Evolutionary conservation across 140 eudicot species (phyloP).

Genomic region (Erigeron philadelphicus): DNA sequence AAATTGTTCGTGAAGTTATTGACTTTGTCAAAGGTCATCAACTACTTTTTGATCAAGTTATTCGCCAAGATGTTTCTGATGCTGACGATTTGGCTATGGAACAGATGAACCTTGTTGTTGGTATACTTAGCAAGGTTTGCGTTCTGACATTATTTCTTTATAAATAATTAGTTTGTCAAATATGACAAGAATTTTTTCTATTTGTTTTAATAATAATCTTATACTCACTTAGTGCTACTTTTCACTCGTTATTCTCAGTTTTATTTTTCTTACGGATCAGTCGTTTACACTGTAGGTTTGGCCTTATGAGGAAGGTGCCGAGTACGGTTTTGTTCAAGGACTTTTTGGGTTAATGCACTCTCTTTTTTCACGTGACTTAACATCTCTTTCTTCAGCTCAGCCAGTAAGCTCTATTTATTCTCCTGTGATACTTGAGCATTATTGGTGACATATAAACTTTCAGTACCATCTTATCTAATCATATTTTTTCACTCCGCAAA

Average conservation of each 20-base stretch:
- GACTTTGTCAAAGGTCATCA: conserved; percentile 84
- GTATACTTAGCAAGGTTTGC: conserved; percentile 85
- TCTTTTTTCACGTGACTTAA: conserved; percentile 60
- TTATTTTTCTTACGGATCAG: not conserved
- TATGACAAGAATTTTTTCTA: not conserved
- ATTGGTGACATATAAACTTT: not conserved
- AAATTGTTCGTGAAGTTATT: conserved; percentile 86
- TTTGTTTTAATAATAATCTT: not conserved
- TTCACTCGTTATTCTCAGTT: not conserved
- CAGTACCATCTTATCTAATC: not conserved
- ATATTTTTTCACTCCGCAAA: not conserved
- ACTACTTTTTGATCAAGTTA: conserved; percentile 65
- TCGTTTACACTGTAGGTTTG: conserved; percentile 52
- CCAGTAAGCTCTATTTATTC: conserved; percentile 38
- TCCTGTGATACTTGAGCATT: conserved; percentile 1
- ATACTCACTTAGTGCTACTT: not conserved
- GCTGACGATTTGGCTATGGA: conserved; percentile 83
- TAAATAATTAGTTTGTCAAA: not conserved
- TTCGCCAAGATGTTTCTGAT: conserved; percentile 65
- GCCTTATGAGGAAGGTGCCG: conserved; percentile 94
- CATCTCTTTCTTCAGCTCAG: conserved; percentile 42
- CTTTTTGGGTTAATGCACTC: conserved; percentile 78
- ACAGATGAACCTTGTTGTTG: conserved; percentile 82
- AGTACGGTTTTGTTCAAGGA: conserved; percentile 76
- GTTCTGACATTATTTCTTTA: not conserved